These are phyloP conservation scores for Candida anutae DNA, from an alignment of 1,139 yeast genomes.

Conservation along the genomic window DNA sequence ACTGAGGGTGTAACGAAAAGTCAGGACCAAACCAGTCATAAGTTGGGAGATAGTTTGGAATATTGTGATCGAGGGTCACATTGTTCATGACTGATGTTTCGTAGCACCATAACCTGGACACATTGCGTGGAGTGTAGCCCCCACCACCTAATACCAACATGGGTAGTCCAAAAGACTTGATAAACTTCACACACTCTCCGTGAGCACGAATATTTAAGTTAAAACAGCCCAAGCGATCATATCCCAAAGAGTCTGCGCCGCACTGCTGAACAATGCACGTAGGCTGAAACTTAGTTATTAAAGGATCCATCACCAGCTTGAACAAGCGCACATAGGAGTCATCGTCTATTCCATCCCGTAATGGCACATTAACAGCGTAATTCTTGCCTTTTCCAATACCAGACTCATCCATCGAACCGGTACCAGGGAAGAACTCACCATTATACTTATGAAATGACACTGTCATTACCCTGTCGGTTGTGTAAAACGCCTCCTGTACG, in stretches of 20 bases:
- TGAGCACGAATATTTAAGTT: constrained; percentile 87
- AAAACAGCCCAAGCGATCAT: constrained; percentile 90
- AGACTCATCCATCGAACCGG: constrained; percentile 80
- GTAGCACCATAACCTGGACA: constrained; percentile 88
- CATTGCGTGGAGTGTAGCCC: constrained; percentile 95
- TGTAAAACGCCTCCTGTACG: constrained; percentile 93
- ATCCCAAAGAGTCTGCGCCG: constrained; percentile 94
- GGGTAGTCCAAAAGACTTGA: constrained; percentile 81
- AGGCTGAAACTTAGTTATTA: constrained; percentile 77
- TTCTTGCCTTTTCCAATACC: constrained; percentile 87
- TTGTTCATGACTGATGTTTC: constrained; percentile 87
- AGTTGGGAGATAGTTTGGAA: constrained; percentile 78
- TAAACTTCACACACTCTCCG: constrained; percentile 88
- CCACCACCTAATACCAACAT: constrained; percentile 94
- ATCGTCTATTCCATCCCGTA: constrained; percentile 93
- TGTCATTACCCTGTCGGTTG: constrained; percentile 94
- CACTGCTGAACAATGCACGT: constrained; percentile 92
- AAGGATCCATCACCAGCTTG: constrained; percentile 82
- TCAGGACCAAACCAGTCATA: constrained; percentile 91
- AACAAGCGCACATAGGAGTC: constrained; percentile 73
- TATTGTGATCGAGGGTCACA: constrained; percentile 61
- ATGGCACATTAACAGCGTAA: constrained; percentile 85
- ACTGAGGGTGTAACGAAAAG: constrained; percentile 77
- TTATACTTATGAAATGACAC: constrained; percentile 90
- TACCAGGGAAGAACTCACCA: constrained; percentile 95